phyloP scores from a whole-genome alignment of 208 protist species.

The Trypanosoma boissoni region DNA sequence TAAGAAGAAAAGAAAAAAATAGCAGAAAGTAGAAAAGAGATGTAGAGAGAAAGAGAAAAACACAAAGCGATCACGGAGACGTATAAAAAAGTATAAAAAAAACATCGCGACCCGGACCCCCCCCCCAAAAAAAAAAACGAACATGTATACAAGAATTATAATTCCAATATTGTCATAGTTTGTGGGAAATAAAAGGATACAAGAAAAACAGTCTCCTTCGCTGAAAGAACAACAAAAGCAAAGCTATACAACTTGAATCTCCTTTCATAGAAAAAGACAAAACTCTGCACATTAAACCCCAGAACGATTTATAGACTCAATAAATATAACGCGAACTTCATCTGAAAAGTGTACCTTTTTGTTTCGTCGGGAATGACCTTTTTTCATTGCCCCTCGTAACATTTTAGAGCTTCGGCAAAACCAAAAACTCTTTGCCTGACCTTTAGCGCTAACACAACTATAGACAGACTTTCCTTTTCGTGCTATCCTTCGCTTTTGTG shows the following conservation, averaged over 20 bases:
- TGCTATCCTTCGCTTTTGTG: too few species aligned
- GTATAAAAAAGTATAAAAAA: background rate
- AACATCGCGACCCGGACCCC: background rate
- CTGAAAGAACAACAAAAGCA: background rate
- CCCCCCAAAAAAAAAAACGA: too few species aligned
- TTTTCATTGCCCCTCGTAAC: background rate
- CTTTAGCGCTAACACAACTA: background rate
- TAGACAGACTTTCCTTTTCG: constrained; percentile 18
- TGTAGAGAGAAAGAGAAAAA: constrained; percentile 8
- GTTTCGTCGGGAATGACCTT: background rate
- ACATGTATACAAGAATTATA: too few species aligned
- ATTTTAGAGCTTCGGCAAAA: constrained; percentile 5
- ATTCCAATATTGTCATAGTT: too few species aligned
- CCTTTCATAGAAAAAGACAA: background rate
- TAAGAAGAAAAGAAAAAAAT: constrained; percentile 4
- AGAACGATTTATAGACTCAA: constrained; percentile 6
- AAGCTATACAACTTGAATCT: background rate
- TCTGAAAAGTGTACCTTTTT: constrained; percentile 24
- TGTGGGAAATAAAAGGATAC: too few species aligned
- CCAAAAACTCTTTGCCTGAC: constrained; percentile 7
- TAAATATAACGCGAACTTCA: constrained; percentile 10
- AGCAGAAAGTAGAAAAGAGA: background rate
- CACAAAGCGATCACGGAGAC: background rate
- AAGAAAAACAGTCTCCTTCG: too few species aligned
- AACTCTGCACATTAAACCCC: background rate